phyloP scores from a whole-genome alignment of 2,329 filamentous ascomycete species.

The Alternaria triticina region DNA sequence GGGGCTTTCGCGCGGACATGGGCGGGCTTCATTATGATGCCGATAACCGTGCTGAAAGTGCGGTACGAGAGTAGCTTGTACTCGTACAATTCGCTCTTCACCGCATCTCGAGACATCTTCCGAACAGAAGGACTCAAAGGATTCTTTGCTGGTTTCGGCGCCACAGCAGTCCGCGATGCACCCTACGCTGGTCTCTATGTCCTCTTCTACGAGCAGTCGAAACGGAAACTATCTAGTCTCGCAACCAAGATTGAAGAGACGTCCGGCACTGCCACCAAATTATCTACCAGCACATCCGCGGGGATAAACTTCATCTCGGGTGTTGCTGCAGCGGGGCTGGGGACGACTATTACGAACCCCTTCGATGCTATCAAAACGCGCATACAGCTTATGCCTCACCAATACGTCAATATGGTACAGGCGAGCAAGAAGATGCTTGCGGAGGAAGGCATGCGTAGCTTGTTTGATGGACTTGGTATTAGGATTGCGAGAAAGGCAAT shows the following conservation, averaged over 20 bases:
- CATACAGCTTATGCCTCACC: conserved; percentile 84
- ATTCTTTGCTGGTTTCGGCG: conserved; percentile 93
- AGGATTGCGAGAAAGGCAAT: conserved; percentile 90
- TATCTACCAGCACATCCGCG: conserved; percentile 55
- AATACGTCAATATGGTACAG: conserved; percentile 82
- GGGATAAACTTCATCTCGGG: conserved; percentile 87
- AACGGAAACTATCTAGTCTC: conserved; percentile 62
- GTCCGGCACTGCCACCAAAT: conserved; percentile 27
- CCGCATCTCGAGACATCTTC: conserved; percentile 77
- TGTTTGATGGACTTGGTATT: conserved; percentile 86
- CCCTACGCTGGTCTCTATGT: conserved; percentile 96
- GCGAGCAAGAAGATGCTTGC: conserved; percentile 78
- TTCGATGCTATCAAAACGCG: conserved; percentile 97
- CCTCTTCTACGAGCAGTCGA: conserved; percentile 87
- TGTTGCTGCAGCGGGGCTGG: conserved; percentile 78
- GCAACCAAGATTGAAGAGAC: conserved; percentile 40
- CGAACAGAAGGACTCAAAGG: conserved; percentile 76
- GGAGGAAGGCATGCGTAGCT: conserved; percentile 78
- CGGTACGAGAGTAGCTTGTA: conserved; percentile 92
- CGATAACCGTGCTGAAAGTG: conserved; percentile 94
- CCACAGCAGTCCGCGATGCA: conserved; percentile 91
- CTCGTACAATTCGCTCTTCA: conserved; percentile 75
- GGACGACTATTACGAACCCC: conserved; percentile 90
- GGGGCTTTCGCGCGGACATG: conserved; percentile 84
- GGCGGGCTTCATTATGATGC: conserved; percentile 92